Evolutionary conservation across 1,284 basidiomycete species (phyloP).

Genomic region (Pseudozyma sp.): DNA sequence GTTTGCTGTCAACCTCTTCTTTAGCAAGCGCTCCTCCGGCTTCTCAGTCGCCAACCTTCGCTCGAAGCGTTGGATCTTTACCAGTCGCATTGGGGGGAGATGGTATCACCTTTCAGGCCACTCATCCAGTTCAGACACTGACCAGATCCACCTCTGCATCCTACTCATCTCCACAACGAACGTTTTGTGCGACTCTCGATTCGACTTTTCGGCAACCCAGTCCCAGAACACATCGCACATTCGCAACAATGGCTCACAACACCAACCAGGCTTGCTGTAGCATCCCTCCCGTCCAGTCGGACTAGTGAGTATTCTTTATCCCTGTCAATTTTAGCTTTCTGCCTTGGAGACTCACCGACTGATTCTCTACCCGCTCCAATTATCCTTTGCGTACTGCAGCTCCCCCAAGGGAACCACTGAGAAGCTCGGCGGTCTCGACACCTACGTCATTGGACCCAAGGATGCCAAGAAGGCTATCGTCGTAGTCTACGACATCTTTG

Average conservation of each 20-base stretch:
- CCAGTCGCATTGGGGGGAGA: too few species aligned
- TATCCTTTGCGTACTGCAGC: conserved; percentile 9
- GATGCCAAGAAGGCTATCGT: conserved; percentile 73
- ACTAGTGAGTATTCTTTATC: conserved; percentile 64
- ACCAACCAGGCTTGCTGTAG: conserved; percentile 71
- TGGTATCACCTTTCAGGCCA: not conserved
- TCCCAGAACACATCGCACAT: conserved; percentile 11
- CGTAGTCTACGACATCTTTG: conserved; percentile 77
- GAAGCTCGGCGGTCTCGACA: conserved; percentile 51
- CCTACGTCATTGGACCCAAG: conserved; percentile 68
- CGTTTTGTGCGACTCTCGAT: not conserved
- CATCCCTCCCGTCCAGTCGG: conserved; percentile 71
- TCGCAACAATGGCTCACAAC: conserved; percentile 51
- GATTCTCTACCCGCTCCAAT: not conserved
- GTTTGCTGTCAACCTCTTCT: too few species aligned
- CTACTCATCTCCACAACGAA: not conserved
- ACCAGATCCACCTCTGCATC: not conserved
- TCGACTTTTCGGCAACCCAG: conserved; percentile 4
- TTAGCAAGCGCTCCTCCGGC: too few species aligned
- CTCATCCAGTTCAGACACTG: too few species aligned
- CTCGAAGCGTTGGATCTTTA: too few species aligned
- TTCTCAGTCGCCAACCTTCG: too few species aligned
- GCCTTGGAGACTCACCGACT: not conserved
- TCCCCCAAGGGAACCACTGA: conserved; percentile 71
- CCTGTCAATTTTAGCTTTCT: not conserved